Percentiles rank a stretch among this genome's conserved stretches.
These are phyloP conservation scores for Mortierella polycephala DNA, from an alignment of 371 early-diverging fungal genomes.

Conservation along the genomic window DNA sequence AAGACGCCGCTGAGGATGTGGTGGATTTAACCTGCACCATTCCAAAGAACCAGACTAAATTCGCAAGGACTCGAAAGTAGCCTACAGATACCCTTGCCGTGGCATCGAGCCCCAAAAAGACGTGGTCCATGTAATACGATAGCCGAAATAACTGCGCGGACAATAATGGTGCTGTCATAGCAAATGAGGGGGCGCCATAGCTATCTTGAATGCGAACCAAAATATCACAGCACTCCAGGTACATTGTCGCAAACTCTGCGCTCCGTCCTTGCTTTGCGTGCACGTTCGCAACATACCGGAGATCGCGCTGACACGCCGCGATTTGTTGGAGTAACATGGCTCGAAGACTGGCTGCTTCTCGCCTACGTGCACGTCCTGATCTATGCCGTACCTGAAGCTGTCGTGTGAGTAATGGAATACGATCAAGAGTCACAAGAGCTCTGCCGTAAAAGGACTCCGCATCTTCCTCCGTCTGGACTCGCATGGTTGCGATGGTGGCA, in stretches of 20 bases:
- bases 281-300: conserved; percentile 58
- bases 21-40: conserved; percentile 57
- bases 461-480: conserved; percentile 45
- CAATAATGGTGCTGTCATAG: conserved; percentile 55
- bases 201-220: conserved; percentile 56
- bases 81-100: conserved; percentile 57
- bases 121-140: conserved; percentile 73
- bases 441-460: conserved; percentile 45
- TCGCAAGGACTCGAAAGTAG: conserved; percentile 63
- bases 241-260: conserved; percentile 62
- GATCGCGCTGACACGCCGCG: conserved; percentile 52
- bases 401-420: conserved; percentile 23
- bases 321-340: conserved; percentile 39
- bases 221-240: conserved; percentile 61
- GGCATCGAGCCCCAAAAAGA: conserved; percentile 64
- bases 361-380: not conserved
- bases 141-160: conserved; percentile 59
- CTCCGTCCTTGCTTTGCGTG: conserved; percentile 58
- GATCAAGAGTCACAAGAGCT: conserved; percentile 25
- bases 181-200: conserved; percentile 57
- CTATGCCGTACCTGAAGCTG: conserved; percentile 2
- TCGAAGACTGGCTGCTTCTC: conserved; percentile 1
- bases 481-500: conserved; percentile 46
- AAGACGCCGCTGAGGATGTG: not conserved
- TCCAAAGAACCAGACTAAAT: conserved; percentile 67